Percentiles rank a stretch among this genome's conserved stretches.
Evolutionary conservation across 1,284 basidiomycete genomes (phyloP).

Genomic region (Ganoderma resinaceum): DNA sequence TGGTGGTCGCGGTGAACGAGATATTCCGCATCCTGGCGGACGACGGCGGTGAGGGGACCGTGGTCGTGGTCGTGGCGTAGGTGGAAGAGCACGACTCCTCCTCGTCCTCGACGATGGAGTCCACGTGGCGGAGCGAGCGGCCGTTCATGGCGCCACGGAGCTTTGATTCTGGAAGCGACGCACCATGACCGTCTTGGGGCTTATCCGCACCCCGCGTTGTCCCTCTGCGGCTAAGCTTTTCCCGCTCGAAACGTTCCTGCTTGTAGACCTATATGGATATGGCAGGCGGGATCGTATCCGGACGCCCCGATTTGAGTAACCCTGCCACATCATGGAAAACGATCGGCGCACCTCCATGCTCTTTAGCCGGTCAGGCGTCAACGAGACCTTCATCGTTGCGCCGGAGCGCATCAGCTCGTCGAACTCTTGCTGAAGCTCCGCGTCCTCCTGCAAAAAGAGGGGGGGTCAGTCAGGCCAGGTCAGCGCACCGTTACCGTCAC

Average conservation of each 20-base stretch:
- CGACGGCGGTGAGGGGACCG: slow-evolving; percentile 31
- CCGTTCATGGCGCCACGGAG: slow-evolving; percentile 9
- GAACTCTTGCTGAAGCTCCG: slow-evolving; percentile 76
- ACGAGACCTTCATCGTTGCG: slow-evolving; percentile 92
- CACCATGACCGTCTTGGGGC: not conserved
- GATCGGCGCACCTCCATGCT: slow-evolving; percentile 80
- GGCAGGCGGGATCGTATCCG: not conserved
- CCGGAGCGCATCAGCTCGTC: slow-evolving; percentile 89
- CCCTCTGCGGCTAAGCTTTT: slow-evolving; percentile 36
- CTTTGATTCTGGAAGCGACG: slow-evolving; percentile 15
- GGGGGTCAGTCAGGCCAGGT: not conserved
- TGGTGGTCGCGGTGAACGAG: slow-evolving; percentile 29
- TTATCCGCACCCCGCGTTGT: slow-evolving; percentile 12
- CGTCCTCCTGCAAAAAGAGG: slow-evolving; percentile 50
- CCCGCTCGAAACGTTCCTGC: slow-evolving; percentile 36
- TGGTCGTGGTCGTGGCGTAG: slow-evolving; percentile 23
- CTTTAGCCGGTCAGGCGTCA: slow-evolving; percentile 91
- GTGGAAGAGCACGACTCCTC: slow-evolving; percentile 38
- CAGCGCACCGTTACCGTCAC: not conserved
- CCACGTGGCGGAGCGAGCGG: slow-evolving; percentile 56
- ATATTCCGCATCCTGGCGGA: slow-evolving; percentile 33
- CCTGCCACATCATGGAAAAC: slow-evolving; percentile 27
- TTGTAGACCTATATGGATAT: slow-evolving; percentile 36
- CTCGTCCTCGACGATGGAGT: slow-evolving; percentile 61
- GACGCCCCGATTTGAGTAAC: slow-evolving; percentile 7